A percentile compares a stretch with the other conserved stretches of the same genome.
Evolutionary conservation across 192 early-diverging fungal genomes (phyloP).

Genomic region (Coemansia sp.): DNA sequence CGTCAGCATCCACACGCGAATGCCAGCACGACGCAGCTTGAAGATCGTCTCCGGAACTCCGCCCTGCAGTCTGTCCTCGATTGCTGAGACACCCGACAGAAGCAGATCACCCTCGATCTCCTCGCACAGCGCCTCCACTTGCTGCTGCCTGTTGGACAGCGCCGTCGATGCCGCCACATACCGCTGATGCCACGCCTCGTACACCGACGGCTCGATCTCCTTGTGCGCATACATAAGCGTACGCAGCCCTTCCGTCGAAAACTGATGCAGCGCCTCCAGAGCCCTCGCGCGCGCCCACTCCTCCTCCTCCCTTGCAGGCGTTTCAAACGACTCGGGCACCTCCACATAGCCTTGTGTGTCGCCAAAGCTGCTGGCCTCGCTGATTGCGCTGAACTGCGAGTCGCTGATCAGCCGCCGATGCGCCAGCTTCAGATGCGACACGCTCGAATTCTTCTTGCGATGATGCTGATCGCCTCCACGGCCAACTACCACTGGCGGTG

Average conservation of each 20-base stretch:
- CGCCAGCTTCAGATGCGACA: background rate
- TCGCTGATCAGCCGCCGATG: conserved; percentile 45
- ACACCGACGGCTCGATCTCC: conserved; percentile 63
- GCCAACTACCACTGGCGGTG: background rate
- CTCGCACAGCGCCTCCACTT: conserved; percentile 68
- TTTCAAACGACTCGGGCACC: conserved; percentile 27
- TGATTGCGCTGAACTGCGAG: conserved; percentile 38
- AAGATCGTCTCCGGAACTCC: conserved; percentile 85
- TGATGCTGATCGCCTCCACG: conserved; percentile 6
- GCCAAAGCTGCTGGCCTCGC: conserved; percentile 44
- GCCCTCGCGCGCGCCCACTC: conserved; percentile 62
- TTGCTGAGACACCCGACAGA: conserved; percentile 83
- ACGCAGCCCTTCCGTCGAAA: conserved; percentile 76
- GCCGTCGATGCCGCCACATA: conserved; percentile 71
- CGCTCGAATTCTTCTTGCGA: background rate
- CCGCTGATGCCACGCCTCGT: conserved; percentile 63
- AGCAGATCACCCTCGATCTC: conserved; percentile 71
- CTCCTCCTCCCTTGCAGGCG: conserved; percentile 58
- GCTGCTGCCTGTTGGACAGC: conserved; percentile 62
- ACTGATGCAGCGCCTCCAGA: conserved; percentile 67
- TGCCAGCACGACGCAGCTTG: conserved; percentile 72
- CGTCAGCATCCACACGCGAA: conserved; percentile 89
- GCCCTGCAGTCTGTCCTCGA: conserved; percentile 85
- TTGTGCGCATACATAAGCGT: conserved; percentile 79
- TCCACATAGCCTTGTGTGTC: conserved; percentile 38